These are phyloP conservation scores for Beauveria sp. DNA, from an alignment of 2,329 filamentous ascomycete species.

Conservation along the genomic window DNA sequence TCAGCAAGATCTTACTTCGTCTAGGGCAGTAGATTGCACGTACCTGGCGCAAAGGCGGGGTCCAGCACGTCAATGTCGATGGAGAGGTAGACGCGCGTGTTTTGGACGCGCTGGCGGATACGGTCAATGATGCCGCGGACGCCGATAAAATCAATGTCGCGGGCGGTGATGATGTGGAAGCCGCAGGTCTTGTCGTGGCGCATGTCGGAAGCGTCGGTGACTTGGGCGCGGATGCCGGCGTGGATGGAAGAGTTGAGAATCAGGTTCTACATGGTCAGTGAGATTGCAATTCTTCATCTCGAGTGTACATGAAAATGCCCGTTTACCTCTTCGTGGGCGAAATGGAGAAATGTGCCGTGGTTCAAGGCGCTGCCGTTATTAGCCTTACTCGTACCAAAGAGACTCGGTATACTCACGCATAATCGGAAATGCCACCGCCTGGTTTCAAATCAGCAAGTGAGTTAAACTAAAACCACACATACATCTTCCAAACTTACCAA, in stretches of 20 bases:
- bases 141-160: conserved; percentile 71
- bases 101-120: conserved; percentile 62
- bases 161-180: conserved; percentile 16
- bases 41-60: conserved; percentile 34
- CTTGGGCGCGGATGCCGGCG: conserved; percentile 67
- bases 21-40: neutral
- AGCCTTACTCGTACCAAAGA: neutral
- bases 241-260: conserved; percentile 68
- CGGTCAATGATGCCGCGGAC: conserved; percentile 54
- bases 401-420: conserved; percentile 10
- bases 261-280: conserved; percentile 28
- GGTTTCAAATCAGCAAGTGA: neutral
- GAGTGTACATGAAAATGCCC: too few species aligned
- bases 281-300: too few species aligned
- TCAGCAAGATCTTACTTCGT: neutral
- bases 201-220: conserved; percentile 38
- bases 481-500: neutral
- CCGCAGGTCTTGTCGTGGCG: conserved; percentile 17
- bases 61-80: conserved; percentile 76
- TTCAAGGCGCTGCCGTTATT: conserved; percentile 15
- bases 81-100: conserved; percentile 66
- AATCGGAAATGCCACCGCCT: conserved; percentile 17
- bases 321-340: conserved; percentile 18
- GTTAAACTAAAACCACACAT: neutral
- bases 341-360: conserved; percentile 20